Percentiles rank a stretch among this genome's conserved stretches.
Evolutionary conservation across 2,329 filamentous ascomycete genomes (phyloP).

Genomic region (Aurifilum marmelostoma): DNA sequence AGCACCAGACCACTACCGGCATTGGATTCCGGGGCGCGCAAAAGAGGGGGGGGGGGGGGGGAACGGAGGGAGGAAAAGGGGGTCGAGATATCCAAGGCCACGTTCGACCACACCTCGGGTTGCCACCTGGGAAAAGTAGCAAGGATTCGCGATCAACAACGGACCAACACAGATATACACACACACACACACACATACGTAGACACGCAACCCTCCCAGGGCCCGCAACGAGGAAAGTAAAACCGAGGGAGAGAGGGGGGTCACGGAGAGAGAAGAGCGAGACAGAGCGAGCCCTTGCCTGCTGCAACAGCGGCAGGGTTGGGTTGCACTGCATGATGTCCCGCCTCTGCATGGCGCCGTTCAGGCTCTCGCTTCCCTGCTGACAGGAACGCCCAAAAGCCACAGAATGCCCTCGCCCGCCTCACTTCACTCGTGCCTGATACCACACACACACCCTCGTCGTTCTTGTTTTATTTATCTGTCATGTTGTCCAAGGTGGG

Average conservation of each 20-base stretch:
- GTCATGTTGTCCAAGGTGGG: not conserved
- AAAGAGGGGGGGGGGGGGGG: not conserved
- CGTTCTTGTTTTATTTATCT: not conserved
- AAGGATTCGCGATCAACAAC: not conserved
- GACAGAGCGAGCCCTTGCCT: not conserved
- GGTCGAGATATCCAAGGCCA: conserved; percentile 18
- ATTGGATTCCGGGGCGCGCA: not conserved
- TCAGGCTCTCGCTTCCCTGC: not conserved
- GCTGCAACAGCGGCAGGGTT: not conserved
- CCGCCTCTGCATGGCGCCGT: conserved; percentile 1
- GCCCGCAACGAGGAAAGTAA: not conserved
- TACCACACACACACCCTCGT: not conserved
- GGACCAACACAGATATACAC: not conserved
- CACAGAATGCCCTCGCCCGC: not conserved
- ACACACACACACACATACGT: not conserved
- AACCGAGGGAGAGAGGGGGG: not conserved
- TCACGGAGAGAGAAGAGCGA: not conserved
- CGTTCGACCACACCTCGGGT: not conserved
- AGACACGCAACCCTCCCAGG: not conserved
- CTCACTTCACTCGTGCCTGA: not conserved
- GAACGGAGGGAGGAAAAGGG: not conserved
- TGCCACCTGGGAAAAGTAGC: not conserved
- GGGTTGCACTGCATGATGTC: conserved; percentile 7
- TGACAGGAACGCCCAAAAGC: not conserved
- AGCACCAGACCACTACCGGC: not conserved